Base-by-base conservation (phyloP, 371 early-diverging fungal species). In the Lichtheimia ramosa region DNA sequence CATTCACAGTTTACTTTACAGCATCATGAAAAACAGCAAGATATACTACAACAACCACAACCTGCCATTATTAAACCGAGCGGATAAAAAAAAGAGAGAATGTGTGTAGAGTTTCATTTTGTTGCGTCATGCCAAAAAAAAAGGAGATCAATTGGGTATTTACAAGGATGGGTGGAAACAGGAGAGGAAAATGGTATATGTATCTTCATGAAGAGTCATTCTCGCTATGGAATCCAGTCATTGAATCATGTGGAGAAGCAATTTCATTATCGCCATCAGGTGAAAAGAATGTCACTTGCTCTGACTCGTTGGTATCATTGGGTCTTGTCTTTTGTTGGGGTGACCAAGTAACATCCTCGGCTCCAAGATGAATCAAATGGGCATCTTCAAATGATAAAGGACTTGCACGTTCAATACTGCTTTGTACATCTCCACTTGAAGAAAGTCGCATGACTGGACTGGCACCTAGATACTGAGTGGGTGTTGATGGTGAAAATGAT, bases 261-360 rank as follows among this genome's bases (percentile, higher is more conserved):
- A 82, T 77, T 51, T 85, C 85, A 40, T 82, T 85, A 60, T 85
- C 85, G 3, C 85, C 85, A 59, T 82, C 85, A 16, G 85, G 83
- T 10, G 82, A 82, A 65, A 70, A 82, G 21, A 82, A 46, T 5
- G 10, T 18, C 5, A 18, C 15, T 16, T 46, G n/a, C 75, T 14
- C 12, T 7, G 5, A 16, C 10, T n/a, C 50, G 16, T 48, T 40
- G 34, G 23, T 41, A 23, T 62, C 65, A 34, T 53, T 48, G 34
- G 6, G 34, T 8, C 34, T 34, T 34, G 5, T 34, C 10, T 2
- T 8, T 34, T 34, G 14, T 66, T n/a, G n/a, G n/a, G 62, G 7
- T 40, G 46, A 21, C 15, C 16, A n/a, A 21, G 46, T 18, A 21
- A 14, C 46, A n/a, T n/a, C 46, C 46, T 46, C 21, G 16, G 46